A percentile compares a stretch with the other conserved stretches of the same genome.
Evolutionary conservation across 805 yeast species (phyloP).

Genomic region (Wickerhamomyces chambardii): DNA sequence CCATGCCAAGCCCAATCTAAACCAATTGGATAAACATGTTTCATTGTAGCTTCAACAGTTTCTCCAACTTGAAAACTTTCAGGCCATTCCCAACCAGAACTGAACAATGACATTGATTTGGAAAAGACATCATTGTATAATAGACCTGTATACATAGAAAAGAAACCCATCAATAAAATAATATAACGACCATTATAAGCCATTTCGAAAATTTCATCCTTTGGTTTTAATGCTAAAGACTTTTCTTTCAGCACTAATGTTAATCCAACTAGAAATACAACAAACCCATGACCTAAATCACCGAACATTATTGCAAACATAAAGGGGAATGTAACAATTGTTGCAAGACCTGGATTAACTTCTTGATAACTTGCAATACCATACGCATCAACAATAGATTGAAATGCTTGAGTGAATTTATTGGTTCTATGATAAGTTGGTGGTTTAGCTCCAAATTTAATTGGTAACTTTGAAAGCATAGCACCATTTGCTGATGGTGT

Average conservation of each 20-base stretch:
- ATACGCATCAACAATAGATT: slow-evolving; percentile 89
- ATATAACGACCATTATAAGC: slow-evolving; percentile 92
- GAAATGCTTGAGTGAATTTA: slow-evolving; percentile 90
- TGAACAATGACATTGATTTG: slow-evolving; percentile 77
- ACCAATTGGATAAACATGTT: slow-evolving; percentile 76
- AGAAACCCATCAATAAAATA: slow-evolving; percentile 82
- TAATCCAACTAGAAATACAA: slow-evolving; percentile 67
- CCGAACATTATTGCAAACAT: slow-evolving; percentile 99
- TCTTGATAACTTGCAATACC: slow-evolving; percentile 92
- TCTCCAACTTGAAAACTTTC: slow-evolving; percentile 61
- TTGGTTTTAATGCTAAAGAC: slow-evolving; percentile 53
- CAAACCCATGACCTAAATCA: slow-evolving; percentile 93
- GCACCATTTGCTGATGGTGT: neutral
- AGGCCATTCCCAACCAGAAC: slow-evolving; percentile 94
- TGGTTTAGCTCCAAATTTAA: slow-evolving; percentile 38
- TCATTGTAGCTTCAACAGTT: slow-evolving; percentile 52
- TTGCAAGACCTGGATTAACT: slow-evolving; percentile 93
- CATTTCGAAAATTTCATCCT: slow-evolving; percentile 96
- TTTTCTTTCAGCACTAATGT: slow-evolving; percentile 67
- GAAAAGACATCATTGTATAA: slow-evolving; percentile 93
- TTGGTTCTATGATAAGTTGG: slow-evolving; percentile 95
- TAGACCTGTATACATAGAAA: slow-evolving; percentile 93
- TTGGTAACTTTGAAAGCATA: neutral
- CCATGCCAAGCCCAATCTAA: slow-evolving; percentile 97
- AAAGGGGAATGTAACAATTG: slow-evolving; percentile 93